phyloP scores from a whole-genome alignment of 1,139 yeast genomes.

The Yamadazyma membranifaciens region DNA sequence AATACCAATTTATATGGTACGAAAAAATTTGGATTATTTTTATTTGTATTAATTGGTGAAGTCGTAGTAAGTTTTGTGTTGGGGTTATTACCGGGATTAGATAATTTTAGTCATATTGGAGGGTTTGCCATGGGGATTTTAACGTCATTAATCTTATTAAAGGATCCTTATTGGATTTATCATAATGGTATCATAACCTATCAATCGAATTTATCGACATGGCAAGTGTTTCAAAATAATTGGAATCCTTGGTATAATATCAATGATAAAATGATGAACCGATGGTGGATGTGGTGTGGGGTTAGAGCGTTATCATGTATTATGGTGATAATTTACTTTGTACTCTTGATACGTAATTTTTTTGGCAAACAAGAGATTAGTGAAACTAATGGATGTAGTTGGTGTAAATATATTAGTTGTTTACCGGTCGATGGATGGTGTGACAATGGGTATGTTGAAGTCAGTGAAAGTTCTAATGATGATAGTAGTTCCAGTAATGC shows the following conservation, averaged over 20 bases:
- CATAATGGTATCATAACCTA: conserved; percentile 41
- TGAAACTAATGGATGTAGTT: conserved; percentile 40
- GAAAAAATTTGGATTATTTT: conserved; percentile 41
- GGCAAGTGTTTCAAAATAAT: conserved; percentile 41
- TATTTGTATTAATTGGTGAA: conserved; percentile 53
- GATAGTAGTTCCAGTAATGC: background rate
- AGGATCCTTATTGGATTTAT: conserved; percentile 57
- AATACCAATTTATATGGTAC: conserved; percentile 45
- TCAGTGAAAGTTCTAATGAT: conserved; percentile 13
- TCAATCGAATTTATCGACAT: conserved; percentile 33
- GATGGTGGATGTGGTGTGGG: conserved; percentile 49
- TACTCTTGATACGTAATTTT: conserved; percentile 48
- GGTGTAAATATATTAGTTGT: conserved; percentile 77
- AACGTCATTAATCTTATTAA: conserved; percentile 50
- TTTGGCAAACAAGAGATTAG: conserved; percentile 41
- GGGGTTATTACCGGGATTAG: conserved; percentile 73
- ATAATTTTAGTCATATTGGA: conserved; percentile 75
- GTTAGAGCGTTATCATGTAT: conserved; percentile 48
- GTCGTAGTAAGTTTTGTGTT: conserved; percentile 60
- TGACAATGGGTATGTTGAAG: conserved; percentile 51
- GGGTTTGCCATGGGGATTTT: conserved; percentile 68
- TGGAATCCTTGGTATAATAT: conserved; percentile 42
- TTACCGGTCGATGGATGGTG: conserved; percentile 77
- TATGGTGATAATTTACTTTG: conserved; percentile 52
- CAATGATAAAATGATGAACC: conserved; percentile 31